These are phyloP conservation scores for Brassica hybrid DNA, from an alignment of 441 rosid species.

Conservation along the genomic window DNA sequence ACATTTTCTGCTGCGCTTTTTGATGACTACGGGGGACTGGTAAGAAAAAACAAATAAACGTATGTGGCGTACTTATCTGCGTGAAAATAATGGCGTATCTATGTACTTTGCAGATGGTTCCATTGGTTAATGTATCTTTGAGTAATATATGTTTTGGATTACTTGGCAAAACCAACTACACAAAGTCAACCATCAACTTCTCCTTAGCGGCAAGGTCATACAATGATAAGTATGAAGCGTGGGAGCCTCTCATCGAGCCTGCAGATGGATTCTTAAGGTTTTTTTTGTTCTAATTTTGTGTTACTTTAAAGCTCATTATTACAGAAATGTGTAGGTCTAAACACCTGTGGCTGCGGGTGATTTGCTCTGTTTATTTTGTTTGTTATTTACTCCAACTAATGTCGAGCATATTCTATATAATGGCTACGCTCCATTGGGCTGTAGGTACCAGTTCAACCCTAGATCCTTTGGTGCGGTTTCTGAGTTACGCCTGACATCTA, in stretches of 20 bases:
- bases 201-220: slow-evolving; percentile 91
- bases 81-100: slow-evolving; percentile 33
- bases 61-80: slow-evolving; percentile 11
- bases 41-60: slow-evolving; percentile 45
- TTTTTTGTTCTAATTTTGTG: slow-evolving; percentile 1
- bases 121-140: slow-evolving; percentile 82
- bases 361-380: slow-evolving; percentile 25
- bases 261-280: slow-evolving; percentile 84
- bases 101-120: slow-evolving; percentile 85
- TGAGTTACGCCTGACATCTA: slow-evolving; percentile 80
- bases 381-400: slow-evolving; percentile 9
- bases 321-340: slow-evolving; percentile 23
- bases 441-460: slow-evolving; percentile 87
- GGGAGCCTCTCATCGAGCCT: slow-evolving; percentile 98
- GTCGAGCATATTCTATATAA: no score
- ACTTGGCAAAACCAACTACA: slow-evolving; percentile 73
- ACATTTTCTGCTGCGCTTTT: slow-evolving; percentile 92
- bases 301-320: slow-evolving; percentile 12
- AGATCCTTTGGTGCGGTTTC: slow-evolving; percentile 81
- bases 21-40: slow-evolving; percentile 99
- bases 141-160: slow-evolving; percentile 76
- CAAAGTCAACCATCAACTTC: slow-evolving; percentile 79
- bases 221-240: slow-evolving; percentile 90
- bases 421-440: slow-evolving; percentile 41
- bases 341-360: neutral